Evolutionary conservation across 139 green algal genomes (phyloP).

Genomic region (Picochlorum costavermella): DNA sequence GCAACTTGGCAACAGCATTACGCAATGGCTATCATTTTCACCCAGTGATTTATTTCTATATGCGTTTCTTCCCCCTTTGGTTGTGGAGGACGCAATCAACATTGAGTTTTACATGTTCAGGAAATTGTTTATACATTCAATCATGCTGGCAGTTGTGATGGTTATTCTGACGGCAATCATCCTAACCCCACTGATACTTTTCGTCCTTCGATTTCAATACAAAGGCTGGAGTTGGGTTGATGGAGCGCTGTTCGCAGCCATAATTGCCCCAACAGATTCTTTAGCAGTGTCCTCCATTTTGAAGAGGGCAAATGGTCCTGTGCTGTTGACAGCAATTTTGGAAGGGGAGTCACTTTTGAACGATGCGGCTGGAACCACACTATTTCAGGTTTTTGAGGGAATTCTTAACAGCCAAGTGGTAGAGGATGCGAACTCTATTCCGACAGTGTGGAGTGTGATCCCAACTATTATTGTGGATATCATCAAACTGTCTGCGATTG

Average conservation of each 20-base stretch:
- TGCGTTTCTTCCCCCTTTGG: conserved; percentile 70
- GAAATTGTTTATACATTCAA: conserved; percentile 38
- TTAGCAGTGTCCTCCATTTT: conserved; percentile 64
- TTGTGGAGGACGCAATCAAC: conserved; percentile 40
- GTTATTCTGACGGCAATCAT: conserved; percentile 37
- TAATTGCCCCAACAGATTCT: conserved; percentile 72
- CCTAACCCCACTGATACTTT: conserved; percentile 73
- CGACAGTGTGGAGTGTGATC: conserved; percentile 22
- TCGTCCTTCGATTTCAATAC: conserved; percentile 43
- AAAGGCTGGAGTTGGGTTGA: conserved; percentile 62
- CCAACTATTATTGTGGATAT: conserved; percentile 23
- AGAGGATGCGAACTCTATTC: not conserved
- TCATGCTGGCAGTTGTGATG: conserved; percentile 69
- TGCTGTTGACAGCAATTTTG: conserved; percentile 56
- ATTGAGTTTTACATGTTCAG: conserved; percentile 85
- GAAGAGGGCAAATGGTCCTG: conserved; percentile 42
- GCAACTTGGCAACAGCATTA: conserved; percentile 60
- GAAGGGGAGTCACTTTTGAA: conserved; percentile 83
- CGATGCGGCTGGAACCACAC: conserved; percentile 64
- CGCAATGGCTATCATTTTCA: conserved; percentile 52
- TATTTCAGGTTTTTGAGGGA: conserved; percentile 70
- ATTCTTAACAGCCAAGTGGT: conserved; percentile 22
- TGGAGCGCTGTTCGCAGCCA: conserved; percentile 58
- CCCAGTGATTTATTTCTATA: conserved; percentile 76
- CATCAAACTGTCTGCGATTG: conserved; percentile 31